Evolutionary conservation across 805 yeast species (phyloP).

Genomic region (Schizosaccharomyces japonicus): DNA sequence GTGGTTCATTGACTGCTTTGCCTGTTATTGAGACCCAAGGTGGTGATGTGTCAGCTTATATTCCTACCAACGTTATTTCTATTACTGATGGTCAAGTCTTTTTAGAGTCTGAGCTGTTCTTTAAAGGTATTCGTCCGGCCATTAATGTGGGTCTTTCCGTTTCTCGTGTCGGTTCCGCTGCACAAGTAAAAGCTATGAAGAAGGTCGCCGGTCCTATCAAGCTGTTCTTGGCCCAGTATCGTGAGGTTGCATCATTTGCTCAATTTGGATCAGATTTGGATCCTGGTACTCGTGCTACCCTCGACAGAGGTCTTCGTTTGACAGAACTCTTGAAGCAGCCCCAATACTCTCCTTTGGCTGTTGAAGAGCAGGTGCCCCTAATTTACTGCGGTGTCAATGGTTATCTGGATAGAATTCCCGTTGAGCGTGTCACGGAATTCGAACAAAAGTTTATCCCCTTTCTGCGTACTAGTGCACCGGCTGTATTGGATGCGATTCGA

Average conservation of each 20-base stretch:
- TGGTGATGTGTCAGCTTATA: slow-evolving; percentile 96
- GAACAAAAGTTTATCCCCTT: slow-evolving; percentile 80
- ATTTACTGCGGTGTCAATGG: slow-evolving; percentile 99
- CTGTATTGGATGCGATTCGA: slow-evolving; percentile 61
- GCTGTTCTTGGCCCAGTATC: slow-evolving; percentile 99
- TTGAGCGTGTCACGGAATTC: slow-evolving; percentile 69
- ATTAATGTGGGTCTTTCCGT: slow-evolving; percentile 98
- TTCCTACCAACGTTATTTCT: slow-evolving; percentile 93
- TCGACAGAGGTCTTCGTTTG: slow-evolving; percentile 98
- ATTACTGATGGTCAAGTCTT: slow-evolving; percentile 94
- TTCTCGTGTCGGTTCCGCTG: slow-evolving; percentile 99
- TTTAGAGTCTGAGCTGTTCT: slow-evolving; percentile 98
- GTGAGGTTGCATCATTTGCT: slow-evolving; percentile 99
- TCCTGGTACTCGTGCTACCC: slow-evolving; percentile 97
- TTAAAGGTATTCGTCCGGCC: slow-evolving; percentile 99
- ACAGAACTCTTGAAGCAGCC: slow-evolving; percentile 95
- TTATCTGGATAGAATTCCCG: slow-evolving; percentile 69
- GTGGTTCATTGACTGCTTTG: slow-evolving; percentile 86
- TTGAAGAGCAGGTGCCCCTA: slow-evolving; percentile 97
- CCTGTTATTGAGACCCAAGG: slow-evolving; percentile 96
- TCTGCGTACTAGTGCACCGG: slow-evolving; percentile 76
- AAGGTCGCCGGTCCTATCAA: slow-evolving; percentile 99
- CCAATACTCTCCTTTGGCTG: slow-evolving; percentile 89
- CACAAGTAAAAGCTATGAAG: slow-evolving; percentile 99
- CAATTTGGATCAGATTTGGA: slow-evolving; percentile 99